Evolutionary conservation across 2,329 filamentous ascomycete genomes (phyloP), one percentile per base, ranked within the genome.

Genomic region (Fonsecaea pedrosoi): DNA sequence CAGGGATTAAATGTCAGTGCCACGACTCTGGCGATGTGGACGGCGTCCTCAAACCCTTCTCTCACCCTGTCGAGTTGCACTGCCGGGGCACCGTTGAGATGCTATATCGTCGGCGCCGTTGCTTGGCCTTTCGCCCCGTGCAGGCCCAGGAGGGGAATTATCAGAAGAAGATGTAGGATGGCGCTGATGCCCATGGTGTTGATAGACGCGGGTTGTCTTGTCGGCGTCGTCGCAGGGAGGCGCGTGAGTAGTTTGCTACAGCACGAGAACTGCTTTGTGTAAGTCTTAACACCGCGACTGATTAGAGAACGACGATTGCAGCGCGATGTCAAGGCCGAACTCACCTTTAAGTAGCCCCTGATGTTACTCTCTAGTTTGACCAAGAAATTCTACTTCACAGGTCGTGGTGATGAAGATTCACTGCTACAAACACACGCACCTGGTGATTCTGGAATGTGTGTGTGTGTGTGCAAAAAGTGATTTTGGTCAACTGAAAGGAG

Each of bases 1-100:
- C 58, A 60, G 7, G 35, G 30, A 32, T 21, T 12, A n/a, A 60
- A 60, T 25, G 58, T 60, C 34, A 53, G 35, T 9, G 58, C 58
- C 15, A 34, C 58, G 2, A 35, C 42, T 12, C 58, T 53, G 4
- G 58, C 42, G 7, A 60, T 45, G 21, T 45, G n/a, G 6, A 59
- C 34, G 21, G 56, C 56, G 18, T 59, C 56, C 32, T 59, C 42
- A 25, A 48, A 10, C n/a, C 42, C 42, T 21, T 48, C 42, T 21
- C n/a, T 10, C n/a, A 48, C 42, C 42, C 42, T 48, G 1, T 7
- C 42, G 18, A 48, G 18, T 48, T 10, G 42, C 5, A 8, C 42
- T 7, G 7, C n/a, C 8, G 42, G 42, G n/a, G 42, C 10, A 21
- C 12, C 42, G 18, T 9, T 7, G 42, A 21, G 5, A 48, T 48